Conservation (phyloP, 257 asterid species). For the Cruciata laevipes region DNA sequence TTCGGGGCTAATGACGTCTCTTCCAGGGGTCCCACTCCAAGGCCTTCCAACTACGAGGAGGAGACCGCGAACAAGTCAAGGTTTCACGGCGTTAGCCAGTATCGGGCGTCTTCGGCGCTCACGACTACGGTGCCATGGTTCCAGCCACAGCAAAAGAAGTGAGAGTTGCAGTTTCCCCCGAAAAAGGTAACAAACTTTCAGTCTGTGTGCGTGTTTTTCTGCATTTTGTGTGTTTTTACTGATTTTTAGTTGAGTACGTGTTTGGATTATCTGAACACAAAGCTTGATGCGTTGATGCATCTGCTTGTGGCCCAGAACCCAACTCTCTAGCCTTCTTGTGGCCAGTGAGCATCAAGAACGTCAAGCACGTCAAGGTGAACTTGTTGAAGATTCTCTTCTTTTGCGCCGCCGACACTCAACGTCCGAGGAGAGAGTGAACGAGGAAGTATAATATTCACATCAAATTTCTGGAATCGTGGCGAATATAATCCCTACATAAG, state of each 20-base stretch:
- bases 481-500: too few species aligned
- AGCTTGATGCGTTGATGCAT: too few species aligned
- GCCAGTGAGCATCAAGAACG: too few species aligned
- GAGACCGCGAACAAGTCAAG: conserved; percentile 45
- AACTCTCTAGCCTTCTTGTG: too few species aligned
- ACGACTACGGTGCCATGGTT: conserved; percentile 45
- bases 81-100: conserved; percentile 29
- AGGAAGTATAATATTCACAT: too few species aligned
- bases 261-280: too few species aligned
- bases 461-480: too few species aligned
- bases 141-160: conserved; percentile 60
- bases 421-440: too few species aligned
- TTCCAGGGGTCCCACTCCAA: conserved; percentile 68
- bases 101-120: conserved; percentile 82
- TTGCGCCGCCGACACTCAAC: too few species aligned
- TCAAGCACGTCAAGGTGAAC: too few species aligned
- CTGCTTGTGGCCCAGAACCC: too few species aligned
- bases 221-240: not conserved
- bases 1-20: conserved; percentile 59
- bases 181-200: conserved; percentile 29
- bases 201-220: not conserved
- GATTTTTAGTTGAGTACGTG: not conserved
- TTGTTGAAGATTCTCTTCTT: too few species aligned
- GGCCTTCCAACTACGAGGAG: conserved; percentile 76
- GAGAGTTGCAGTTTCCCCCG: conserved; percentile 57